Conservation (phyloP, 257 asterid species). For the Penstemon eatonii region DNA sequence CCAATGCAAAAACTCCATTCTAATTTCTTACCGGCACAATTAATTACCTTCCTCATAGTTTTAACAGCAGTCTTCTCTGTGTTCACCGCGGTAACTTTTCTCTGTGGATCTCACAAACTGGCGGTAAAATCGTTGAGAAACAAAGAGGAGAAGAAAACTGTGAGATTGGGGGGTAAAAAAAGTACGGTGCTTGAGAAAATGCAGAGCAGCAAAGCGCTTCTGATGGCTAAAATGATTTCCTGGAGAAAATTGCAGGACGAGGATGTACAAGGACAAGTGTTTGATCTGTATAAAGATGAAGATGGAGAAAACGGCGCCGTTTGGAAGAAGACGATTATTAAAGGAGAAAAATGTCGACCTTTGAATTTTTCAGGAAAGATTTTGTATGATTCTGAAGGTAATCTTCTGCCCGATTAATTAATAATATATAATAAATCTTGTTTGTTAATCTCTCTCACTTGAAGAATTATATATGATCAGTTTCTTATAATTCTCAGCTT, state of each 20-base stretch:
- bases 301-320: slow-evolving; percentile 44
- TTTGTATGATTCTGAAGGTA: slow-evolving; percentile 69
- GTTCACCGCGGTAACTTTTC: slow-evolving; percentile 31
- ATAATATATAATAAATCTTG: too few species aligned
- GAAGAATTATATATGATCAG: too few species aligned
- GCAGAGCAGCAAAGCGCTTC: slow-evolving; percentile 57
- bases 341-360: slow-evolving; percentile 76
- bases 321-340: slow-evolving; percentile 80
- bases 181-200: slow-evolving; percentile 34
- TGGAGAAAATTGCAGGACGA: slow-evolving; percentile 60
- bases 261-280: slow-evolving; percentile 10
- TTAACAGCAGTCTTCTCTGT: slow-evolving; percentile 34
- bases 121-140: slow-evolving; percentile 12
- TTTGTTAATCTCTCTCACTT: too few species aligned
- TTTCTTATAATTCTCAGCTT: too few species aligned
- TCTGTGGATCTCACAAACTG: slow-evolving; percentile 51
- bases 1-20: slow-evolving; percentile 4
- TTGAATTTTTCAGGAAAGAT: slow-evolving; percentile 75
- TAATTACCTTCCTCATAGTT: slow-evolving; percentile 26
- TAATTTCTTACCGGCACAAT: slow-evolving; percentile 25
- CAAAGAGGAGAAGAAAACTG: slow-evolving; percentile 22
- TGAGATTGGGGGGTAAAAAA: slow-evolving; percentile 45
- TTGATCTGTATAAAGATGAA: background rate
- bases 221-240: slow-evolving; percentile 56
- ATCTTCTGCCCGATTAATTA: slow-evolving; percentile 44